A percentile compares a stretch with the other conserved stretches of the same genome.
Evolutionary conservation across 306 rosid genomes (phyloP).

Genomic region (Castanea sativa): DNA sequence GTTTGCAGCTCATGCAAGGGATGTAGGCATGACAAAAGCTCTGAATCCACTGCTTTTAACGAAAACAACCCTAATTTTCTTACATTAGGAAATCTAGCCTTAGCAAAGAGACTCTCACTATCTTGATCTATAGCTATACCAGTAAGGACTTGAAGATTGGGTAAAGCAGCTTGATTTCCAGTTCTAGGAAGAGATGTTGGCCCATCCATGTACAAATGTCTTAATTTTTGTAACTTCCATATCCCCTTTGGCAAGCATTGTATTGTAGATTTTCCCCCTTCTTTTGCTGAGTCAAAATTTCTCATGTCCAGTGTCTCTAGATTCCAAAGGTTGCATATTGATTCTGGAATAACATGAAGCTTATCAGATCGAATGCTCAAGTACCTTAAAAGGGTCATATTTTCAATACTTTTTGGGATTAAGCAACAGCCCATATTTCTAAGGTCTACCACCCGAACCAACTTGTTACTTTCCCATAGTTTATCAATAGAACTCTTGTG

Average conservation of each 20-base stretch:
- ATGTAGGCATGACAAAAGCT: background rate
- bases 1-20: background rate
- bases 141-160: slow-evolving; percentile 19
- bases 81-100: slow-evolving; percentile 9
- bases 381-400: background rate
- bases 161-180: rapidly evolving
- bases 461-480: background rate
- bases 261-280: no score
- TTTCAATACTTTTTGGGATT: background rate
- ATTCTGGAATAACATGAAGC: rapidly evolving
- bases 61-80: slow-evolving; percentile 4
- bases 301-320: background rate
- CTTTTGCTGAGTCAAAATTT: no score
- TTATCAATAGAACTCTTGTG: rapidly evolving
- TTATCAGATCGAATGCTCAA: background rate
- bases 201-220: background rate
- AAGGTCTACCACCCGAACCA: background rate
- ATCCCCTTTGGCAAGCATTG: background rate
- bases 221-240: background rate
- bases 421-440: no score
- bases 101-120: background rate
- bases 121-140: background rate
- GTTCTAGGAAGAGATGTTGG: no score
- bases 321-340: background rate
- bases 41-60: background rate